Evolutionary conservation across 495 filamentous ascomycete genomes (phyloP).

Genomic region (Hypoxylon fuscum): DNA sequence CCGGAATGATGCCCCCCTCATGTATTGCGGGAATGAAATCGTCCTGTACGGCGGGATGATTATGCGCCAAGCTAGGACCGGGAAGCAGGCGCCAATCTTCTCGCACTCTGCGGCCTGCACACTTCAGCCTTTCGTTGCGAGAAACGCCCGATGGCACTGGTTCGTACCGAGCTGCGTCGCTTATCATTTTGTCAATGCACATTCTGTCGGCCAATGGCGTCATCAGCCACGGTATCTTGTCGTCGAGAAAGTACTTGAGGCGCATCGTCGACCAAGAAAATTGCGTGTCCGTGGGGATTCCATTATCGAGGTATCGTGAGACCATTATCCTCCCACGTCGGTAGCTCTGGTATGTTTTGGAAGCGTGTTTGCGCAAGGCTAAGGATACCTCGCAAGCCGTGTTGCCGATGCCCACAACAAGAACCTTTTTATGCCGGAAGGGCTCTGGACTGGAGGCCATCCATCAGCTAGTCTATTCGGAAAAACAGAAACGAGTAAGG

Average conservation of each 20-base stretch:
- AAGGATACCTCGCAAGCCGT: slow-evolving; percentile 26
- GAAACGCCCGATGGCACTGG: background rate
- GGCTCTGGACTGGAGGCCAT: slow-evolving; percentile 11
- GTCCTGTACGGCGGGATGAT: slow-evolving; percentile 26
- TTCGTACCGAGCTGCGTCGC: slow-evolving; percentile 22
- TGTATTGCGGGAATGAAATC: slow-evolving; percentile 33
- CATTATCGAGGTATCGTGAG: slow-evolving; percentile 18
- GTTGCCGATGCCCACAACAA: slow-evolving; percentile 30
- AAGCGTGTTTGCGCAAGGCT: slow-evolving; percentile 14
- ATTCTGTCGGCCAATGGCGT: slow-evolving; percentile 13
- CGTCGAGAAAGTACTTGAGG: slow-evolving; percentile 29
- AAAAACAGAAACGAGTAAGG: background rate
- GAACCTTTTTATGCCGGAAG: slow-evolving; percentile 25
- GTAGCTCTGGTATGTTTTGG: slow-evolving; percentile 29
- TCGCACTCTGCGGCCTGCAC: slow-evolving; percentile 9
- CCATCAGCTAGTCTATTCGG: slow-evolving; percentile 54
- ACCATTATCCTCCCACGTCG: slow-evolving; percentile 27
- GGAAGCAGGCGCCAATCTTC: slow-evolving; percentile 28
- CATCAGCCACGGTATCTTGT: slow-evolving; percentile 30
- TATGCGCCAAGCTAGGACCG: slow-evolving; percentile 21
- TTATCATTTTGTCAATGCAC: slow-evolving; percentile 28
- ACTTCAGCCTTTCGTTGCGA: slow-evolving; percentile 10
- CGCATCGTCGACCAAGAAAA: slow-evolving; percentile 20
- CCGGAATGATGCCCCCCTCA: slow-evolving; percentile 26
- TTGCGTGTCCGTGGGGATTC: slow-evolving; percentile 23